Base-by-base conservation (phyloP, 2,329 filamentous ascomycete genomes). In the Colletotrichum sidae region DNA sequence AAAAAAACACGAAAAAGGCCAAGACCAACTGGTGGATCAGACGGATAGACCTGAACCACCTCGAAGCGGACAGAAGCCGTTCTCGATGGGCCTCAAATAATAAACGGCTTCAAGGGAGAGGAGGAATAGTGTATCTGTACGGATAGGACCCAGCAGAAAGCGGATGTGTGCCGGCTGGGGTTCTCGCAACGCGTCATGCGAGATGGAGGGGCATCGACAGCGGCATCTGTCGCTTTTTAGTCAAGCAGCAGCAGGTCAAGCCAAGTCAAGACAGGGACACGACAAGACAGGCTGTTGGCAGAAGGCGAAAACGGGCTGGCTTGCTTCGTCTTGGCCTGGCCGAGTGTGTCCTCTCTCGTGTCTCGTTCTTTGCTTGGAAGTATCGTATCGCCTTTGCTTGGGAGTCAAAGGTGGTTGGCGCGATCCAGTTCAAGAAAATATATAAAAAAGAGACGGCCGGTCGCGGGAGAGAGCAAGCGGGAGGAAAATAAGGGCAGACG, bases 111-210 rank as follows among this genome's bases (percentile, higher is more conserved):
- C 58, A 63, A 62, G 52, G 52, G 42, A 60, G 58, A 50, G 51
- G 33, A 17, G 45, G 35, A 53, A 62, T 25, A 25, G 25, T 25
- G 25, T 25, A 5, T 25, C 25, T 25, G 4, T 25, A 4, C 25
- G 25, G 25, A 25, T 25, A 8, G 46, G 46, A 56, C 63, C 46
- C 63, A 57, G 57, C 53, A 63, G 58, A 47, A 5, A 63, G 53
- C 63, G 58, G 58, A 52, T 62, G 52, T 45, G 37, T 56, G 51
- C 62, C 58, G 52, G 58, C 52, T 53, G 37, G 57, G 58, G 52
- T 46, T 46, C 25, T 55, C 52, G 58, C 62, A 61, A 65, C 58
- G 58, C 63, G 63, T 65, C 58, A 65, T 65, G 53, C 58, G 59
- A 56, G 44, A 57, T 62, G 52, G 62, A 65, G 46, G 58, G 62